A percentile compares a stretch with the other conserved stretches of the same genome.
phyloP scores from a whole-genome alignment of 805 yeast genomes.

The Yueomyces sp. region DNA sequence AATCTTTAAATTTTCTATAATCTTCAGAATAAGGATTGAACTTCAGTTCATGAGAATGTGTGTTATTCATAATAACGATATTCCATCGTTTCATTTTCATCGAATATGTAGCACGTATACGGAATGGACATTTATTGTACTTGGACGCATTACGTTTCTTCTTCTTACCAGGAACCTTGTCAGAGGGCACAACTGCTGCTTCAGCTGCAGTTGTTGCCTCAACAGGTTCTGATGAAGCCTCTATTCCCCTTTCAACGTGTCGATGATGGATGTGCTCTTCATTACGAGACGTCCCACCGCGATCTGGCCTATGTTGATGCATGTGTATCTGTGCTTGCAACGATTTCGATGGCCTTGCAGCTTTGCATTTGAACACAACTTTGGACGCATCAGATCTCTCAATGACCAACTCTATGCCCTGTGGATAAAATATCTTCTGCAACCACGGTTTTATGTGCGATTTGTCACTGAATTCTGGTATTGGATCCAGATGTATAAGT shows the following conservation, averaged over 20 bases:
- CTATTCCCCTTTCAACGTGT: not conserved
- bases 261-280: not conserved
- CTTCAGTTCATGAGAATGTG: constrained; percentile 40
- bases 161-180: constrained; percentile 2
- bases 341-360: constrained; percentile 21
- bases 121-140: constrained; percentile 43
- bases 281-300: too few species aligned
- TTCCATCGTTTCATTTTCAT: constrained; percentile 42
- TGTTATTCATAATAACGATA: constrained; percentile 44
- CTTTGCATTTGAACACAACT: constrained; percentile 49
- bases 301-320: not conserved
- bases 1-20: constrained; percentile 23
- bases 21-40: constrained; percentile 24
- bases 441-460: constrained; percentile 52
- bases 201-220: not conserved
- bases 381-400: constrained; percentile 49
- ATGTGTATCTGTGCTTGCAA: not conserved
- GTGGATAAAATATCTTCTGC: constrained; percentile 31
- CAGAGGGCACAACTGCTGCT: not conserved
- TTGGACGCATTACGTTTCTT: constrained; percentile 22
- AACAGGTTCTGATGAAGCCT: not conserved
- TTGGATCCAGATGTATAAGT: constrained; percentile 25
- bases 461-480: constrained; percentile 29
- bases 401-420: constrained; percentile 43
- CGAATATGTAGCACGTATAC: constrained; percentile 50